These are phyloP conservation scores for Pseudonitzschia multistriata DNA, from an alignment of 108 stramenopile species.

Conservation along the genomic window DNA sequence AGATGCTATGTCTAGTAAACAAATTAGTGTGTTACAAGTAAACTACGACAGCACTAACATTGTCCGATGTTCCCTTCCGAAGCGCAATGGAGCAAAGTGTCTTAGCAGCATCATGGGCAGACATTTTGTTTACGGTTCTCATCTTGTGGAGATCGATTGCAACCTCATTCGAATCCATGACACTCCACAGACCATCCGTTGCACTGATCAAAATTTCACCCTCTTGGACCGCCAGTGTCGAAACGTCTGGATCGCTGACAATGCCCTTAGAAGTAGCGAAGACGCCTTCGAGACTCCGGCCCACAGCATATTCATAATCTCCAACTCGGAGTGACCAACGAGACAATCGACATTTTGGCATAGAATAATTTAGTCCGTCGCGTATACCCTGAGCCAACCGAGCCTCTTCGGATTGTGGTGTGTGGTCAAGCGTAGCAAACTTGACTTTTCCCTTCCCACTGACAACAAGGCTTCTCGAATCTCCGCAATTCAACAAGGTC, in stretches of 20 bases:
- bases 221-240: conserved; percentile 32
- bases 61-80: conserved; percentile 75
- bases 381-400: conserved; percentile 49
- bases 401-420: conserved; percentile 59
- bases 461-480: conserved; percentile 63
- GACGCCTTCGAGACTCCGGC: conserved; percentile 63
- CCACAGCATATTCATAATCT: conserved; percentile 73
- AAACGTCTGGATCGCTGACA: conserved; percentile 62
- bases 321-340: conserved; percentile 60
- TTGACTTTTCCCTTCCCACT: conserved; percentile 38
- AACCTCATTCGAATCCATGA: conserved; percentile 76
- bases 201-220: conserved; percentile 56
- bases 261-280: conserved; percentile 82
- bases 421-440: conserved; percentile 70
- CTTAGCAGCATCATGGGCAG: conserved; percentile 62
- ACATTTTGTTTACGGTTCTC: conserved; percentile 35
- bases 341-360: conserved; percentile 55
- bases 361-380: conserved; percentile 51
- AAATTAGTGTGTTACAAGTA: conserved; percentile 43
- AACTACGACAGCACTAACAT: conserved; percentile 69
- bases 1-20: background rate
- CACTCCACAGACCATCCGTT: conserved; percentile 83
- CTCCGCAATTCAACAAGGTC: conserved; percentile 74
- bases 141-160: conserved; percentile 52
- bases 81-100: conserved; percentile 65